A percentile compares a stretch with the other conserved stretches of the same genome.
Conservation (phyloP, 305 asterid genomes). For the Stenogyne calaminthoides region DNA sequence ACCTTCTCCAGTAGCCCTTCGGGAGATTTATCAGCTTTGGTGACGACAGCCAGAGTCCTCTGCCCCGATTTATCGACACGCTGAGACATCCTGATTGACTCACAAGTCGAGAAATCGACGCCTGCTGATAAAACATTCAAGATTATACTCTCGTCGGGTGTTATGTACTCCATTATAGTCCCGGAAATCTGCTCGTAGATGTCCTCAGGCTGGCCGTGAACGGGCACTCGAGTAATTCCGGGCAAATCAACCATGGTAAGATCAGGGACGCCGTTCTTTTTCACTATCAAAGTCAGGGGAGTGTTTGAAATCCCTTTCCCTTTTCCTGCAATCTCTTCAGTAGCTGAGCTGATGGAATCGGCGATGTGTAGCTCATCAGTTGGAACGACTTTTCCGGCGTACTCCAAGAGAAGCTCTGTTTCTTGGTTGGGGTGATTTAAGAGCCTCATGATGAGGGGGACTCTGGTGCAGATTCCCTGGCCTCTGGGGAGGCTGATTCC, state of each 20-base stretch:
- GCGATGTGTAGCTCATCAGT: conserved; percentile 27
- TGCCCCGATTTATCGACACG: conserved; percentile 41
- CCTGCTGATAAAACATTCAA: conserved; percentile 47
- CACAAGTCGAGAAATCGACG: conserved; percentile 48
- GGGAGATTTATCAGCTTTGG: conserved; percentile 44
- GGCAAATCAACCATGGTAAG: conserved; percentile 57
- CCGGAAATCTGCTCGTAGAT: conserved; percentile 44
- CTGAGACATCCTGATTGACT: conserved; percentile 51
- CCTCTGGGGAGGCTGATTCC: too few relatives aligned
- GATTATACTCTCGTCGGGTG: conserved; percentile 52
- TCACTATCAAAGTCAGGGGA: conserved; percentile 34
- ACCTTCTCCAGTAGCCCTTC: conserved; percentile 52
- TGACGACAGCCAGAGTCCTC: conserved; percentile 52
- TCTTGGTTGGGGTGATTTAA: conserved; percentile 11
- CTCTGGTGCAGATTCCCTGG: too few relatives aligned
- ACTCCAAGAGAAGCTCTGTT: conserved; percentile 31
- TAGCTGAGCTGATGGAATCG: conserved; percentile 17
- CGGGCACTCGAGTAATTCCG: conserved; percentile 51
- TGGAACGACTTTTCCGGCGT: background rate
- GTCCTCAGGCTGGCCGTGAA: conserved; percentile 46
- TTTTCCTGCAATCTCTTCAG: conserved; percentile 32
- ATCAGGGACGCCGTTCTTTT: conserved; percentile 39
- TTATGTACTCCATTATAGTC: conserved; percentile 28
- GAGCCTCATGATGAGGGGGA: conserved; percentile 39
- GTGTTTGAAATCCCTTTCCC: conserved; percentile 32